Conservation (phyloP, 2,329 filamentous ascomycete species). For the Beauveria sp. region DNA sequence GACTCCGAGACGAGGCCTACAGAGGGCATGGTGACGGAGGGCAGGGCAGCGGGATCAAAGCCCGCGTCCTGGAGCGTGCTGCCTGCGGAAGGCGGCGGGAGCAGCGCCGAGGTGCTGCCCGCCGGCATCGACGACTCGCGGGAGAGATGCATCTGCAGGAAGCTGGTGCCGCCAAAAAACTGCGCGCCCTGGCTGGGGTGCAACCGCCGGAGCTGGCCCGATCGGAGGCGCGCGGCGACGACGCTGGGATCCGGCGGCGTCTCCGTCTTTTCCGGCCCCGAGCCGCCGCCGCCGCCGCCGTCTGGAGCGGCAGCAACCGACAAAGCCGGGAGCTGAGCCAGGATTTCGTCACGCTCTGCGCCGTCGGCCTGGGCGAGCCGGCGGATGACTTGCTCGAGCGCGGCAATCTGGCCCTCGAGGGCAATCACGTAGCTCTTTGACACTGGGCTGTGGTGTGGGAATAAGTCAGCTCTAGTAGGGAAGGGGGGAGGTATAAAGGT, state of each 20-base stretch:
- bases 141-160: slow-evolving; percentile 32
- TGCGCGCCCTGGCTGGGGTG: slow-evolving; percentile 33
- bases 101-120: slow-evolving; percentile 10
- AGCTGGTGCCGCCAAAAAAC: slow-evolving; percentile 41
- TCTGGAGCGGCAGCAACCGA: slow-evolving; percentile 15
- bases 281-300: neutral
- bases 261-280: slow-evolving; percentile 12
- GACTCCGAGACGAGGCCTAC: neutral
- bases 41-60: slow-evolving; percentile 7
- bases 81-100: slow-evolving; percentile 12
- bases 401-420: slow-evolving; percentile 37
- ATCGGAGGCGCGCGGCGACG: slow-evolving; percentile 24
- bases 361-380: slow-evolving; percentile 34
- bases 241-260: slow-evolving; percentile 22
- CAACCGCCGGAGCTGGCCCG: slow-evolving; percentile 30
- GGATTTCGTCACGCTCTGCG: slow-evolving; percentile 32
- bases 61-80: slow-evolving; percentile 5
- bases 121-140: slow-evolving; percentile 19
- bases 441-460: slow-evolving; percentile 28
- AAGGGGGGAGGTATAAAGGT: too few species aligned
- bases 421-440: slow-evolving; percentile 39
- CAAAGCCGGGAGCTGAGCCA: slow-evolving; percentile 27
- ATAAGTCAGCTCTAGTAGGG: neutral
- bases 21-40: slow-evolving; percentile 10
- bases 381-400: slow-evolving; percentile 36